These are phyloP conservation scores for Senna siamea DNA, from an alignment of 306 rosid genomes.

Conservation along the genomic window DNA sequence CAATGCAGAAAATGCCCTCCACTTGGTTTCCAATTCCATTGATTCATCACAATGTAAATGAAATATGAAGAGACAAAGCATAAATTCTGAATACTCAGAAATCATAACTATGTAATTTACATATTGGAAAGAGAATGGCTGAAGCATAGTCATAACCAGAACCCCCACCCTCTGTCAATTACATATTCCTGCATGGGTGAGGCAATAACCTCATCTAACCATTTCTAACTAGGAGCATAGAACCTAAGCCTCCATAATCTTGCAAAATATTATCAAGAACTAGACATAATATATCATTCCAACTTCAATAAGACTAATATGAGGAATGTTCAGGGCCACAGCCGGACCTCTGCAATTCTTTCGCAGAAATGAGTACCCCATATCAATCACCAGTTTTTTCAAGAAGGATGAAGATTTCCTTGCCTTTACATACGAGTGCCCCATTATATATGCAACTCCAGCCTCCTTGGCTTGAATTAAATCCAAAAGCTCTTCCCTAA, in stretches of 20 bases:
- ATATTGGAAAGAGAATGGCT: constrained; percentile 2
- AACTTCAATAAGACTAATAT: constrained; percentile 83
- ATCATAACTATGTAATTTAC: background rate
- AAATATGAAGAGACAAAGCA: background rate
- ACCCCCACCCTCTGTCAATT: background rate
- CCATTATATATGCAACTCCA: constrained; percentile 82
- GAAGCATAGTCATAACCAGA: background rate
- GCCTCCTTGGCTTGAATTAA: constrained; percentile 78
- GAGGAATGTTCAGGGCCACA: constrained; percentile 87
- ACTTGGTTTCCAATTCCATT: background rate
- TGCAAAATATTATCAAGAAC: constrained; percentile 32
- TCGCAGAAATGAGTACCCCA: constrained; percentile 78
- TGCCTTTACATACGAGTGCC: constrained; percentile 81
- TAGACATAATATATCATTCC: constrained; percentile 92
- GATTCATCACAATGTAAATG: no score
- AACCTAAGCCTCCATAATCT: background rate
- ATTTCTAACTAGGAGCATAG: background rate
- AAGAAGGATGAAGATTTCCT: constrained; percentile 70
- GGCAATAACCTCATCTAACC: background rate
- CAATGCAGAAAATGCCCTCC: constrained; percentile 11
- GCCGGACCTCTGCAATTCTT: constrained; percentile 81
- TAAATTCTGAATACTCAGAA: background rate
- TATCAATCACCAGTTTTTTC: constrained; percentile 67
- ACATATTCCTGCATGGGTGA: background rate
- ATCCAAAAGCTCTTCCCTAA: constrained; percentile 69